phyloP scores from a whole-genome alignment of 116 monocot species.

The Trichopus zeylanicus region DNA sequence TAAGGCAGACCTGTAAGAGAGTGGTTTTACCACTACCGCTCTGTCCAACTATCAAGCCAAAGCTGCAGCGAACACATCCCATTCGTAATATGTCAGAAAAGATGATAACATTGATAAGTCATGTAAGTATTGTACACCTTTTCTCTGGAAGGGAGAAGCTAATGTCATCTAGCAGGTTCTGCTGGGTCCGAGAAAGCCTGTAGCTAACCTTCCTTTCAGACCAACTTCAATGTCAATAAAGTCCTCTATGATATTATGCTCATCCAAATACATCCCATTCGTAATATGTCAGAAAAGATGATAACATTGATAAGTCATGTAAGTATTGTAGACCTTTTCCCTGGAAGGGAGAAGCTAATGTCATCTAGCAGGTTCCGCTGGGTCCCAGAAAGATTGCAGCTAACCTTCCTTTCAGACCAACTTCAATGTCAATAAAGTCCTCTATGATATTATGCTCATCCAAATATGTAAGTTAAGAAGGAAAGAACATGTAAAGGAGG shows the following conservation, averaged over 20 bases:
- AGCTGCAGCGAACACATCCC: slow-evolving; percentile 31
- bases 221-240: slow-evolving; percentile 6
- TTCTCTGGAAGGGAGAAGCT: slow-evolving; percentile 72
- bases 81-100: neutral
- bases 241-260: neutral
- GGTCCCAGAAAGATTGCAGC: slow-evolving; percentile 76
- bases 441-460: neutral
- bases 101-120: too few relatives aligned
- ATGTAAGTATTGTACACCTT: slow-evolving; percentile 33
- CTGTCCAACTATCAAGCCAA: slow-evolving; percentile 92
- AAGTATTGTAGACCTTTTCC: slow-evolving; percentile 52
- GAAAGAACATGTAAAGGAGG: too few relatives aligned
- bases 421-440: neutral
- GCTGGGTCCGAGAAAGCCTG: slow-evolving; percentile 71
- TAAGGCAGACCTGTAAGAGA: slow-evolving; percentile 61
- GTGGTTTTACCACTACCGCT: slow-evolving; percentile 99
- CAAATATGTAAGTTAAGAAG: too few relatives aligned
- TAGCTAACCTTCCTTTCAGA: slow-evolving; percentile 63
- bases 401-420: slow-evolving; percentile 51
- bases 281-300: too few relatives aligned
- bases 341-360: slow-evolving; percentile 62
- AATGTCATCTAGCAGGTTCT: slow-evolving; percentile 60
- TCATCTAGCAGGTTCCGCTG: slow-evolving; percentile 59
- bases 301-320: too few relatives aligned
- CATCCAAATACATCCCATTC: neutral